phyloP scores from a whole-genome alignment of 257 asterid species.

The Scutellaria barbata region DNA sequence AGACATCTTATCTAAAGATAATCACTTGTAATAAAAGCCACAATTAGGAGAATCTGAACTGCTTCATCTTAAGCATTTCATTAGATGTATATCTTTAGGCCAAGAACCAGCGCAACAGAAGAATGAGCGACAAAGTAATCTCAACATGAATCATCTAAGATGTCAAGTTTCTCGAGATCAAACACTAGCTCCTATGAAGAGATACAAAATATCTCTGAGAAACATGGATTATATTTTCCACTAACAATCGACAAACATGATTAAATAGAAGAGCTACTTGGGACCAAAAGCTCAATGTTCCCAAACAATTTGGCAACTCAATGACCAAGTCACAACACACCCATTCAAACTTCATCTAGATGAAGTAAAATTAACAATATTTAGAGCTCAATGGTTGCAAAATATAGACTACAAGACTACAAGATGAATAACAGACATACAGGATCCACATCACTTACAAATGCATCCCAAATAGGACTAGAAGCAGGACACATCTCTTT shows the following conservation, averaged over 20 bases:
- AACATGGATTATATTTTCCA: neutral
- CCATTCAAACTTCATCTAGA: neutral
- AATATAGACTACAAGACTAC: neutral
- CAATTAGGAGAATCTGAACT: neutral
- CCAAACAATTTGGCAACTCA: constrained; percentile 24
- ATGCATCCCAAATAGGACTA: neutral
- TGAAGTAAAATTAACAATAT: neutral
- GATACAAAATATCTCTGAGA: neutral
- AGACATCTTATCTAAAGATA: neutral
- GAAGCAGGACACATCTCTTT: neutral
- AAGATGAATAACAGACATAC: no score
- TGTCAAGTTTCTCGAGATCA: constrained; percentile 4
- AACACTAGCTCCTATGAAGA: constrained; percentile 8
- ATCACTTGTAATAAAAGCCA: neutral
- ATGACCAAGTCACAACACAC: constrained; percentile 7
- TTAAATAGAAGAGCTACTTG: neutral
- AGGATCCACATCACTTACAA: neutral
- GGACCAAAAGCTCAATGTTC: constrained; percentile 18
- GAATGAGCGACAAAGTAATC: neutral
- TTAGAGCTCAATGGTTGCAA: constrained; percentile 1
- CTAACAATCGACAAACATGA: neutral
- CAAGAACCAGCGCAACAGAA: neutral
- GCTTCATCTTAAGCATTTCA: constrained; percentile 19
- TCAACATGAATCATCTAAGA: neutral
- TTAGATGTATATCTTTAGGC: neutral